Base-by-base conservation (phyloP, 306 rosid genomes). In the Dryas drummondii region DNA sequence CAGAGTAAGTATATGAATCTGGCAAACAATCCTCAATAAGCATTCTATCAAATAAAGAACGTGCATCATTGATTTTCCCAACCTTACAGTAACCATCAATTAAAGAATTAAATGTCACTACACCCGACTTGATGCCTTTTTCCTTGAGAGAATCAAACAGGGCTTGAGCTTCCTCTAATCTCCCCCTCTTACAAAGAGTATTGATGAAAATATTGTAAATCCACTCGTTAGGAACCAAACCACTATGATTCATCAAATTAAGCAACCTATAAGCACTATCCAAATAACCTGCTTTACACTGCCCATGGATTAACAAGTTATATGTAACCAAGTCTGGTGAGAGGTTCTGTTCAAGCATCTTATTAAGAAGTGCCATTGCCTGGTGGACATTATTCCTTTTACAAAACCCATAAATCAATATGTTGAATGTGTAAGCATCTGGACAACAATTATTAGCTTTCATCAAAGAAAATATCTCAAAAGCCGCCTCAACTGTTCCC, bases 81-180 rank as follows among this genome's bases (percentile, higher is more conserved):
- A 59, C 84, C 78, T 83, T 87, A 87, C 90, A 86, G 82, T 86
- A 89, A 47, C 94, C 97, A 68, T 91, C 92, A 79, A 91, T 19
- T 19, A 19, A 19, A 19, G 22, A 0, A 19, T 19, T 19, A 19
- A 19, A 19, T 19, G 22, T 19, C 22, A 19, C 22, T 19, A 19
- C 22, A 19, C 0, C 0, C 22, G 22, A 19, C 22, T 19, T 19
- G 22, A 19, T 19, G 22, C 22, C 22, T 19, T 19, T 19, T 19
- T 19, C 22, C 22, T 19, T 19, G 22, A 19, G 22, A 19, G 22
- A 19, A 19, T 19, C 22, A 19, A 19, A 19, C 22, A 19, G 22
- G 22, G 0, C 22, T 0, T 19, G 22, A 19, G 22, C 22, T 19
- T 19, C 22, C 22, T 19, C 22, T 19, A 19, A 19, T 19, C 22